Percentiles rank a stretch among this genome's conserved stretches.
These are phyloP conservation scores for Nitzschia sp. DNA, from an alignment of 108 stramenopile species.

Conservation along the genomic window DNA sequence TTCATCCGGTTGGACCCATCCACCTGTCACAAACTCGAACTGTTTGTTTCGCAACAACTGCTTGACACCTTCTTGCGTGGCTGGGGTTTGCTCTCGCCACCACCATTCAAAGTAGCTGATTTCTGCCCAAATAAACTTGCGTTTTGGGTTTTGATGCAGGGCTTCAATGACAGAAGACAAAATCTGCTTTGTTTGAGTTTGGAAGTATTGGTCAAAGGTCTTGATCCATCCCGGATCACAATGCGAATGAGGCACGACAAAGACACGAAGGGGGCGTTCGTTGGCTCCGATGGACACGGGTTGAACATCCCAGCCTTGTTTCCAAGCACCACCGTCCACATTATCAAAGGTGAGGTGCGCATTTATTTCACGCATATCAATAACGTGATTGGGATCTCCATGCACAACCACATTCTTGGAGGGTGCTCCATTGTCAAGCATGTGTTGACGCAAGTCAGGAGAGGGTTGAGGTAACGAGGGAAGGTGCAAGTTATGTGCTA, in stretches of 20 bases:
- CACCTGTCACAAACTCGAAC: conserved; percentile 65
- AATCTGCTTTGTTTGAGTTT: conserved; percentile 56
- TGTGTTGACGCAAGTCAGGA: neutral
- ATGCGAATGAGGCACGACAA: conserved; percentile 65
- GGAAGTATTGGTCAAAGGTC: conserved; percentile 72
- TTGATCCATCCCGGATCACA: conserved; percentile 75
- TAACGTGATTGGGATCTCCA: conserved; percentile 26
- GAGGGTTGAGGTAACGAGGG: neutral
- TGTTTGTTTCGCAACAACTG: conserved; percentile 39
- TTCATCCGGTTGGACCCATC: conserved; percentile 70
- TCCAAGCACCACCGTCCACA: conserved; percentile 57
- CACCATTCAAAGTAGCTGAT: conserved; percentile 72
- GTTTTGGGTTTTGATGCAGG: conserved; percentile 30
- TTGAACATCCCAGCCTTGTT: conserved; percentile 60
- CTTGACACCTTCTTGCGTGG: conserved; percentile 6
- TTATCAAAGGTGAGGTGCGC: conserved; percentile 49
- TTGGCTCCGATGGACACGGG: conserved; percentile 17
- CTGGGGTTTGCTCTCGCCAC: conserved; percentile 52
- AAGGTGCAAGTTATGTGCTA: neutral
- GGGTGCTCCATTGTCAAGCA: neutral
- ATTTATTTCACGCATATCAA: conserved; percentile 60
- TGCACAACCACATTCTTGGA: neutral
- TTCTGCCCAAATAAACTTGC: conserved; percentile 73
- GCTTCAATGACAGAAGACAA: conserved; percentile 45
- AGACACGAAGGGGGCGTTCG: conserved; percentile 40